Evolutionary conservation across 306 rosid genomes (phyloP), one percentile per base, ranked within the genome.

Genomic region (Leucaena leucocephala): DNA sequence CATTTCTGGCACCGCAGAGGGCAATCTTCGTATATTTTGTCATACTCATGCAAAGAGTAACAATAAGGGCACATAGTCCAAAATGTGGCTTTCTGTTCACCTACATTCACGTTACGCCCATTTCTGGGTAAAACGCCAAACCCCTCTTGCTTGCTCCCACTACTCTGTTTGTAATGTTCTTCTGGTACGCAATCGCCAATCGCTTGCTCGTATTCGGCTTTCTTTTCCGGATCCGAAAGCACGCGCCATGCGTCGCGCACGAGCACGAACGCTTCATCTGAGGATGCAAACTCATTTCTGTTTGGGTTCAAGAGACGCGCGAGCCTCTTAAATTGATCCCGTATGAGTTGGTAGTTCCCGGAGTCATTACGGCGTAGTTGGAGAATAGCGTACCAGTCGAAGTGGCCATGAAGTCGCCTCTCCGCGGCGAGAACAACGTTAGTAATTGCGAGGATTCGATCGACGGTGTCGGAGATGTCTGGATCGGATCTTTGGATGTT

Each of bases 1-100:
- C 98, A 90, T 11, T 82, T 82, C 62, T 74, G 84, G 39, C 98
- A 94, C 17, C 91, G 79, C 39, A 94, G 48, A 15, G 90, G 64
- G 71, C 85, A 90, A 3, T 79, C 97, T 67, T 82, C 78, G 33
- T 87, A 94, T 21, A 58, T 76, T 58, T 59, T 87, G 78, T 82
- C 83, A 72, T 91, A 91, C 76, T 89, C 87, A 39, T 82, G 89
- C 76, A 92, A 50, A 68, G 19, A 82, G 85, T 84, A 92, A 52
- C 97, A 92, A 78, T 85, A 94, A 8, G 97, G 94, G 72, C 97
- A 94, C 70, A 90, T 36, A 0, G 97, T 91, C 98, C 98, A 94
- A 74, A 94, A 91, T 27, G 92, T 74, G 50, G 66, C 80, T 8
- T 57, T 76, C 45, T 35, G 16, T 0, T 75, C 71, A 36, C 62